Evolutionary conservation across 1,284 basidiomycete species (phyloP).

Genomic region (Heterobasidion parviporum): DNA sequence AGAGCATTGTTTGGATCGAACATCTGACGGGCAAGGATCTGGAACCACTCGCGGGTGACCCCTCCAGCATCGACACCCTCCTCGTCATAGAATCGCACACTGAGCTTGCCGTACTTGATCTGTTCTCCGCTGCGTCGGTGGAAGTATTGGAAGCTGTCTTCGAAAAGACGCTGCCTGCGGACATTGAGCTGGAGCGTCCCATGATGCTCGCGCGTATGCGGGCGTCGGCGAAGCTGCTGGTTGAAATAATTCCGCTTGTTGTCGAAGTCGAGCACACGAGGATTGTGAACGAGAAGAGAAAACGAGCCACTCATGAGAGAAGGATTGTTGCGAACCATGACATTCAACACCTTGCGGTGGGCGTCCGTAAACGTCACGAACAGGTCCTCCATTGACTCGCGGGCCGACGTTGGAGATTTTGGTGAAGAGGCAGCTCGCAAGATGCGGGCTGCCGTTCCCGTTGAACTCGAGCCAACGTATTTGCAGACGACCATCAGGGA

Average conservation of each 20-base stretch:
- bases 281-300: conserved; percentile 92
- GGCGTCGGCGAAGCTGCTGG: conserved; percentile 89
- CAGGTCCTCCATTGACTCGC: conserved; percentile 76
- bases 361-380: conserved; percentile 94
- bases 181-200: conserved; percentile 87
- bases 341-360: conserved; percentile 91
- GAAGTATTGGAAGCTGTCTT: conserved; percentile 93
- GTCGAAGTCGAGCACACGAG: conserved; percentile 97
- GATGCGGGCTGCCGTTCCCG: conserved; percentile 34
- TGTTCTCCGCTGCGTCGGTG: conserved; percentile 90
- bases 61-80: conserved; percentile 99
- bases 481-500: conserved; percentile 98
- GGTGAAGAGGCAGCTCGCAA: conserved; percentile 57
- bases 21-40: conserved; percentile 96
- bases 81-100: conserved; percentile 94
- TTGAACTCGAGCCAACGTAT: conserved; percentile 66
- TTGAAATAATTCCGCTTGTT: conserved; percentile 99
- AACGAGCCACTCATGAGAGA: conserved; percentile 98
- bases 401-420: conserved; percentile 53
- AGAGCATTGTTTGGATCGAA: conserved; percentile 99
- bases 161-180: conserved; percentile 89
- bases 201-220: conserved; percentile 73
- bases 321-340: conserved; percentile 98
- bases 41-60: conserved; percentile 98
- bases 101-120: conserved; percentile 97